Evolutionary conservation across 257 asterid species (phyloP), one percentile per base, ranked within the genome.

Genomic region (Asclepias syriaca): DNA sequence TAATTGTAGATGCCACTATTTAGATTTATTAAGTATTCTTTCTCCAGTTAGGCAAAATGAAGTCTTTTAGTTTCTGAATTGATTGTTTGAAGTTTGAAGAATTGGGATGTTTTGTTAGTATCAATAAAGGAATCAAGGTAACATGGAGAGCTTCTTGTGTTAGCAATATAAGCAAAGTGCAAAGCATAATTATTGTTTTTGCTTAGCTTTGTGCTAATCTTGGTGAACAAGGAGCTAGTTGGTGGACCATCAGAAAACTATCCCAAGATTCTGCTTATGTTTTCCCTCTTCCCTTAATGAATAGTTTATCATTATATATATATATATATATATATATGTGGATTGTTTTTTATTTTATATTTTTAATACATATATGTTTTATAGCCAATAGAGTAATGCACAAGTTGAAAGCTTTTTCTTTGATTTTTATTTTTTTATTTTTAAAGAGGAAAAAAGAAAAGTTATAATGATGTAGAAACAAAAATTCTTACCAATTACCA

Each of bases 151-250:
- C 37, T 29, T 4, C 37, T 5, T 12, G 32, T 48, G 53, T 34
- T 65, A 43, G 55, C 40, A 55, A 11, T 74, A 55, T 56, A 56
- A 55, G 72, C 77, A 66, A 66, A 74, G 67, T 22, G n/a, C 24
- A 66, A 65, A 59, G 68, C 78, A 66, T 66, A 32, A 74, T 66
- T 45, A 45, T 39, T 14, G 18, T 3, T 14, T 50, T 16, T 57
- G 68, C 39, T 54, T 66, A 49, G 53, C 68, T 66, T 43, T 66
- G 63, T 66, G 56, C 78, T 56, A 74, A 74, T 56, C 78, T 74
- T 74, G 78, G 73, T 49, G 57, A 66, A 14, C 69, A 74, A 56
- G 73, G 70, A 40, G 61, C 61, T 43, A 18, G 12, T 16, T 48
- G 60, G 69, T 46, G 75, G 61, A 72, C 75, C 61, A 29, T 18